Evolutionary conservation across 208 protist species (phyloP), one percentile per base, ranked within the genome.

Genomic region (Plasmodiophora brassicae): DNA sequence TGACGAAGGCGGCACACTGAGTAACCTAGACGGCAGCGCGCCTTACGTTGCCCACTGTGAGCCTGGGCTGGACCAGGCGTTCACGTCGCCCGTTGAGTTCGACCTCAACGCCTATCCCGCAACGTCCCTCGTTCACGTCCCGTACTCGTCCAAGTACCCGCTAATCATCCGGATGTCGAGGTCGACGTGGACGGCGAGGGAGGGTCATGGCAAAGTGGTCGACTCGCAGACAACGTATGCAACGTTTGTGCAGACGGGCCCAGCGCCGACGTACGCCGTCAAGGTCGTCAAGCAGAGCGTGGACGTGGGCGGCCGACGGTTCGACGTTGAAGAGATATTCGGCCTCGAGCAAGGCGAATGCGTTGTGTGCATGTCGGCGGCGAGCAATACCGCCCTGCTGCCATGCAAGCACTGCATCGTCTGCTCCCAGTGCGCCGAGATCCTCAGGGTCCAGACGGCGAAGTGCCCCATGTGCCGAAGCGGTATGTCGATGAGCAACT

Each of bases 391-490:
- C 20, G 28, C 84, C 36, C 44, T 86, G n/a, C 28, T 86, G 20
- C 84, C 84, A 54, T 86, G 84, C n/a, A 53, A 65, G 25, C 84
- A 86, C 44, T 86, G 45, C 36, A n/a, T 53, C n/a, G 50, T 86
- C 28, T 86, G 84, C 28, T 65, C 45, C n/a, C 25, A 54, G 43
- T 86, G 84, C 44, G 84, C 84, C 14, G 84, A 71, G 20, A 53
- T 71, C 36, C 50, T 86, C 1, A 5, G 45, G 1, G 14, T 71
- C 10, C 45, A 86, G n/a, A 71, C 84, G 10, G 50, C 84, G 28
- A 86, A 86, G 43, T 86, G 84, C 44, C 84, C 84, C 35, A 86
- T 86, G 28, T 86, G 84, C n/a, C 5, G 84, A 38, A 38, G 14
- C 65, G 65, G 65, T 78, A 38, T 78, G 65, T 32, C 41, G n/a